These are phyloP conservation scores for Calonectria hongkongensis DNA, from an alignment of 2,329 filamentous ascomycete species.

Conservation along the genomic window DNA sequence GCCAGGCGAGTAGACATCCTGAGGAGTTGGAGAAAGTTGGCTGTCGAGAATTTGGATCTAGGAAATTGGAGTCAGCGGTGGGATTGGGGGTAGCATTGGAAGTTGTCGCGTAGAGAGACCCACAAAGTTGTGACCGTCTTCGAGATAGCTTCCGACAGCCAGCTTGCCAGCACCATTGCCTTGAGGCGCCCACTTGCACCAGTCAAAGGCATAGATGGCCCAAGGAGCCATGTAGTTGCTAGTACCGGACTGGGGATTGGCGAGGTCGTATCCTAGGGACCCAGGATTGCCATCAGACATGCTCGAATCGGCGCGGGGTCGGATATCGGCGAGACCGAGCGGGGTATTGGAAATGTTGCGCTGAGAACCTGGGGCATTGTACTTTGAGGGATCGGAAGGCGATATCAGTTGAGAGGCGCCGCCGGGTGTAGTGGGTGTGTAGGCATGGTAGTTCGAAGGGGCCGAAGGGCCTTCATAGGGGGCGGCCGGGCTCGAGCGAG, in stretches of 20 bases:
- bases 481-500: slow-evolving; percentile 86
- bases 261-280: slow-evolving; percentile 78
- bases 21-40: slow-evolving; percentile 82
- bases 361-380: slow-evolving; percentile 74
- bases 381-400: slow-evolving; percentile 71
- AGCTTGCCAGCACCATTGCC: slow-evolving; percentile 90
- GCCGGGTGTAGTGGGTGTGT: slow-evolving; percentile 79
- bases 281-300: slow-evolving; percentile 83
- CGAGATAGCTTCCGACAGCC: slow-evolving; percentile 95
- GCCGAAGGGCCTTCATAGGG: slow-evolving; percentile 72
- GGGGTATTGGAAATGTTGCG: slow-evolving; percentile 87
- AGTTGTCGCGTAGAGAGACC: slow-evolving; percentile 4
- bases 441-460: slow-evolving; percentile 71
- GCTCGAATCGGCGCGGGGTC: slow-evolving; percentile 88
- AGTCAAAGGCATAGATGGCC: slow-evolving; percentile 97
- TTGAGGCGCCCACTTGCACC: slow-evolving; percentile 97
- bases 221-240: slow-evolving; percentile 97
- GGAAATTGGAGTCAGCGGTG: slow-evolving; percentile 33
- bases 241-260: slow-evolving; percentile 80
- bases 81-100: slow-evolving; percentile 1
- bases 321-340: slow-evolving; percentile 92
- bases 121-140: slow-evolving; percentile 98
- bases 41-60: slow-evolving; percentile 98
- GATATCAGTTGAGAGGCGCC: slow-evolving; percentile 80
- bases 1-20: slow-evolving; percentile 81